Percentiles rank a stretch among this genome's conserved stretches.
phyloP scores from a whole-genome alignment of 2,329 filamentous ascomycete genomes.

The Tolypocladium pustulatum region DNA sequence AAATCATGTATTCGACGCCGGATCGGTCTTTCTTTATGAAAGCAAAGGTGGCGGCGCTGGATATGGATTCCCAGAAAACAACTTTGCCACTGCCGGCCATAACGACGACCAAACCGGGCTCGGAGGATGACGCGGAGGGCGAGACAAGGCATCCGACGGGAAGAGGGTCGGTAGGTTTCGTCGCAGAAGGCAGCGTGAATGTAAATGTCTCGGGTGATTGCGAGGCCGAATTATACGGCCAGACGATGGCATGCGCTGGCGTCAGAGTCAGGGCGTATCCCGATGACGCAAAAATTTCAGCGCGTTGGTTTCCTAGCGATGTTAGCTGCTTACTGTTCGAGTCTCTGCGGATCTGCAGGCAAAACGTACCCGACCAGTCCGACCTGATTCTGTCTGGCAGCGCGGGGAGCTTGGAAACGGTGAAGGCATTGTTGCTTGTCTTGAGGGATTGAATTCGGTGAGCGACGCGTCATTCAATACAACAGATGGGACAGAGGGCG shows the following conservation, averaged over 20 bases:
- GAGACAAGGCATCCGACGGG: slow-evolving; percentile 78
- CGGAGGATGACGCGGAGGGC: slow-evolving; percentile 63
- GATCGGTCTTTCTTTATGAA: slow-evolving; percentile 73
- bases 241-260: slow-evolving; percentile 73
- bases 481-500: slow-evolving; percentile 1
- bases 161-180: slow-evolving; percentile 58
- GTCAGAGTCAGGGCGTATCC: slow-evolving; percentile 75
- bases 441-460: slow-evolving; percentile 24
- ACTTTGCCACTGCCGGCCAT: slow-evolving; percentile 77
- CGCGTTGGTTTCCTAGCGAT: slow-evolving; percentile 49
- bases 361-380: slow-evolving; percentile 50
- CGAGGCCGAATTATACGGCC: slow-evolving; percentile 69
- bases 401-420: slow-evolving; percentile 72
- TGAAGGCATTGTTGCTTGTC: slow-evolving; percentile 79
- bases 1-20: slow-evolving; percentile 65
- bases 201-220: slow-evolving; percentile 66
- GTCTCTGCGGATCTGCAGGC: neutral
- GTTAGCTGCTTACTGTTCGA: neutral
- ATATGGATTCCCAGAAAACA: slow-evolving; percentile 92
- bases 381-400: slow-evolving; percentile 67
- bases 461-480: slow-evolving; percentile 10
- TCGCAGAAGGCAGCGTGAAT: slow-evolving; percentile 67
- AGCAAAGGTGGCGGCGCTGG: slow-evolving; percentile 74
- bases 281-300: slow-evolving; percentile 52
- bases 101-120: slow-evolving; percentile 78